Evolutionary conservation across 2,329 filamentous ascomycete species (phyloP).

Genomic region (Colletotrichum tamarilloi): DNA sequence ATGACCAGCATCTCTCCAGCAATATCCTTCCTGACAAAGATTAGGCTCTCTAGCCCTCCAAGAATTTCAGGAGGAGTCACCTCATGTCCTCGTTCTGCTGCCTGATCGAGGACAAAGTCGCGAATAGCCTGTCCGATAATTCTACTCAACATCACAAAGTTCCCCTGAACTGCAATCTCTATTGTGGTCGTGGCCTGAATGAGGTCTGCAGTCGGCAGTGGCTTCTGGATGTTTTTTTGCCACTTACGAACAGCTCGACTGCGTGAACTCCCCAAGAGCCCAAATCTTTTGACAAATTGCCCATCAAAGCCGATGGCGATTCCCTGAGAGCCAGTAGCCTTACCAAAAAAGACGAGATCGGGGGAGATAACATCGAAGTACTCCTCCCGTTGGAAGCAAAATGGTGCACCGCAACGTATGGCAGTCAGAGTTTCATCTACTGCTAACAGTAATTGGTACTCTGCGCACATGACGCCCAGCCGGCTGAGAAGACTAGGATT

Average conservation of each 20-base stretch:
- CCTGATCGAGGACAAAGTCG: slow-evolving; percentile 11
- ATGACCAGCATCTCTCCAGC: slow-evolving; percentile 27
- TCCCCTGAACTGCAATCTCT: slow-evolving; percentile 1
- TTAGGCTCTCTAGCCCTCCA: slow-evolving; percentile 19
- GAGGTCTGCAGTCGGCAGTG: slow-evolving; percentile 20
- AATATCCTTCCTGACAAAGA: slow-evolving; percentile 32
- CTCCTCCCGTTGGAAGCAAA: slow-evolving; percentile 41
- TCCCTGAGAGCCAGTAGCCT: slow-evolving; percentile 23
- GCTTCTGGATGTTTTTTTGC: slow-evolving; percentile 18
- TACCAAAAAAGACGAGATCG: slow-evolving; percentile 41
- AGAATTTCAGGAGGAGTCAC: slow-evolving; percentile 8
- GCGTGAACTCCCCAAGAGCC: not conserved
- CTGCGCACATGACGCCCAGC: slow-evolving; percentile 34
- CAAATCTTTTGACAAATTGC: slow-evolving; percentile 11
- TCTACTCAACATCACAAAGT: slow-evolving; percentile 29
- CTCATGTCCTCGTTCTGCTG: not conserved
- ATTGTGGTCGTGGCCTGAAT: slow-evolving; percentile 18
- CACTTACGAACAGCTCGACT: slow-evolving; percentile 14
- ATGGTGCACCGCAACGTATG: slow-evolving; percentile 42
- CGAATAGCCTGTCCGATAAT: slow-evolving; percentile 17
- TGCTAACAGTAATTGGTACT: slow-evolving; percentile 36
- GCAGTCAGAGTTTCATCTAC: slow-evolving; percentile 41
- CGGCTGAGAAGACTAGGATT: slow-evolving; percentile 30
- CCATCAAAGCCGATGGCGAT: slow-evolving; percentile 21
- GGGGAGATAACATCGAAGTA: slow-evolving; percentile 34